A percentile compares a stretch with the other conserved stretches of the same genome.
phyloP scores from a whole-genome alignment of 345 rosid species.

The Gossypium mustelinum region DNA sequence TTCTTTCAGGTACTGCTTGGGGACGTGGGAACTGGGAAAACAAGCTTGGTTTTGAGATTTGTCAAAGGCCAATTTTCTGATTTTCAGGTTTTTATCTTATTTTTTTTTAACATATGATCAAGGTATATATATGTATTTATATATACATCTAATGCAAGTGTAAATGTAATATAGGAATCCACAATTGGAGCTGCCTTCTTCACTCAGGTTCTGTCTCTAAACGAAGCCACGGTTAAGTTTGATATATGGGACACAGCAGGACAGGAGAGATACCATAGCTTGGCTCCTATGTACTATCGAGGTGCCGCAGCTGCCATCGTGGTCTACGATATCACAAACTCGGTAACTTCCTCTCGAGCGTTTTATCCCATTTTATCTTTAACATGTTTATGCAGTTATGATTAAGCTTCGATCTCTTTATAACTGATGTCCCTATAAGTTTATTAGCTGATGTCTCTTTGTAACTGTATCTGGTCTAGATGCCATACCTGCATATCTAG shows the following conservation, averaged over 20 bases:
- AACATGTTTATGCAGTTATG: not conserved
- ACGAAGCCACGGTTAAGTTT: conserved; percentile 63
- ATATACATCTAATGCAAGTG: conserved; percentile 17
- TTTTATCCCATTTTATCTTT: not conserved
- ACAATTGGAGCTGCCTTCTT: conserved; percentile 85
- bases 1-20: conserved; percentile 64
- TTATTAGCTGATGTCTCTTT: not conserved
- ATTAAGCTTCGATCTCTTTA: not conserved
- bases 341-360: conserved; percentile 30
- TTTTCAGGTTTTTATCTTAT: conserved; percentile 44
- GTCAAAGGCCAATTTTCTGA: conserved; percentile 73
- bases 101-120: not conserved
- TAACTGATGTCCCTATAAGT: not conserved
- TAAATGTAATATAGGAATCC: conserved; percentile 43
- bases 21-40: conserved; percentile 84
- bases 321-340: conserved; percentile 72
- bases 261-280: conserved; percentile 78
- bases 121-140: not conserved
- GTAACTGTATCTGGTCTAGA: not conserved
- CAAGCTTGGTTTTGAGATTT: conserved; percentile 70
- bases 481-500: not conserved
- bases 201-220: conserved; percentile 67
- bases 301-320: conserved; percentile 86
- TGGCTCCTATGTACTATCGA: conserved; percentile 85
- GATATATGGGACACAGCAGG: conserved; percentile 90